Conservation (phyloP, 371 early-diverging fungal genomes). For the Mortierella sp. region DNA sequence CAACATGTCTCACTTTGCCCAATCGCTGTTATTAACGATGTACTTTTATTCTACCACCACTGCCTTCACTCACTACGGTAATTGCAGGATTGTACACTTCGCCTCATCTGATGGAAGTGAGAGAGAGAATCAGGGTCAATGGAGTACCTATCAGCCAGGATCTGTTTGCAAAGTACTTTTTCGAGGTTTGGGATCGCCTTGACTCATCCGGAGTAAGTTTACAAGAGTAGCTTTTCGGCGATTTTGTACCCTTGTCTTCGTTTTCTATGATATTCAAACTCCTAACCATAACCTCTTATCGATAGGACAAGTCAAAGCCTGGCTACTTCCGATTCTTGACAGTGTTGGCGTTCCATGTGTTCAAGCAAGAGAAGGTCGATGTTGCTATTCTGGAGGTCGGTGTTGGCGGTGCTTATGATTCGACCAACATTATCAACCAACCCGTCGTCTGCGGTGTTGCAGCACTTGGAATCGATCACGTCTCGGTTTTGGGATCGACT, state of each 20-base stretch:
- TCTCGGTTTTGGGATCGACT: slow-evolving; percentile 79
- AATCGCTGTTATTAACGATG: neutral
- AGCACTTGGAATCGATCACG: slow-evolving; percentile 87
- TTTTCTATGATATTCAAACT: neutral
- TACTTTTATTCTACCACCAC: neutral
- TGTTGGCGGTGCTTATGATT: slow-evolving; percentile 89
- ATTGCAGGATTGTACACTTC: slow-evolving; percentile 87
- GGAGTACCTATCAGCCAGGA: slow-evolving; percentile 85
- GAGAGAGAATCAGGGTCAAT: slow-evolving; percentile 95
- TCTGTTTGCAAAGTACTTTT: slow-evolving; percentile 89
- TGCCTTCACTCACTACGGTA: neutral
- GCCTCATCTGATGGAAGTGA: slow-evolving; percentile 93
- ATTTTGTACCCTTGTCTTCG: slow-evolving; percentile 1
- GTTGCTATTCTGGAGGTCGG: slow-evolving; percentile 89
- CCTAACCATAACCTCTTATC: neutral
- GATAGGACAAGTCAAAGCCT: slow-evolving; percentile 71
- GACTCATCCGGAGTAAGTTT: slow-evolving; percentile 64
- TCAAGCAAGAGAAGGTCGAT: slow-evolving; percentile 87
- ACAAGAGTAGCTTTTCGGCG: neutral
- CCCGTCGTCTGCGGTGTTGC: slow-evolving; percentile 88
- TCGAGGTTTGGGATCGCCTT: slow-evolving; percentile 85
- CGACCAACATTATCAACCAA: slow-evolving; percentile 81
- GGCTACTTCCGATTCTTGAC: slow-evolving; percentile 94
- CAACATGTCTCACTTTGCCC: neutral
- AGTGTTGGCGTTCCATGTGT: slow-evolving; percentile 89